Evolutionary conservation across 805 yeast genomes (phyloP).

Genomic region (Teunomyces atbi): DNA sequence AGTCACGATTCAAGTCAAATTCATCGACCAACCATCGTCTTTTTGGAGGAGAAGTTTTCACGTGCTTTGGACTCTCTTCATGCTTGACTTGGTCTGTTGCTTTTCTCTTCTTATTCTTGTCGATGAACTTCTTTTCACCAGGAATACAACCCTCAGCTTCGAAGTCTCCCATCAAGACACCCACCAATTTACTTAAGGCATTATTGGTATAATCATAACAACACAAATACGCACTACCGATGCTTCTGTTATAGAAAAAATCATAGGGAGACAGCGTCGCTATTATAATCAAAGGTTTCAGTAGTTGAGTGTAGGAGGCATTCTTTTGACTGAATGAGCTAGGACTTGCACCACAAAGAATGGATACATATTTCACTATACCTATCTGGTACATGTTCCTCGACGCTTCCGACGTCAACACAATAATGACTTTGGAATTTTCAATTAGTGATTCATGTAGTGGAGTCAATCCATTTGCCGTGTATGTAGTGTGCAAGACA

Average conservation of each 20-base stretch:
- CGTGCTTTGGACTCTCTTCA: constrained; percentile 2
- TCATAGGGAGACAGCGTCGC: constrained; percentile 66
- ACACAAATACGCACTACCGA: constrained; percentile 58
- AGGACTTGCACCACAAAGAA: constrained; percentile 51
- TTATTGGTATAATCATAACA: constrained; percentile 58
- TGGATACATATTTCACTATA: constrained; percentile 54
- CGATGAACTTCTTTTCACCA: constrained; percentile 44
- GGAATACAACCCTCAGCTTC: constrained; percentile 55
- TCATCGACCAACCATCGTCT: constrained; percentile 59
- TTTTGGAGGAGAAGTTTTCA: constrained; percentile 24
- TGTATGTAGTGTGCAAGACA: constrained; percentile 56
- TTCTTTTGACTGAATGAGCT: constrained; percentile 19
- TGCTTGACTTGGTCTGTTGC: constrained; percentile 4
- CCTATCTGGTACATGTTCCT: constrained; percentile 63
- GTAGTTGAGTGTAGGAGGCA: constrained; percentile 22
- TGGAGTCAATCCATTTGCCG: constrained; percentile 55
- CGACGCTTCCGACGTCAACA: constrained; percentile 56
- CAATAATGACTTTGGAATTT: constrained; percentile 49
- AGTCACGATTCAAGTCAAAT: constrained; percentile 49
- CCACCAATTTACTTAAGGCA: constrained; percentile 48
- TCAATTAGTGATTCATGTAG: constrained; percentile 55
- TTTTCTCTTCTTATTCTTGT: constrained; percentile 19
- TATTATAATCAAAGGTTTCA: constrained; percentile 55
- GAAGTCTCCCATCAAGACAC: constrained; percentile 54
- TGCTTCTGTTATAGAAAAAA: constrained; percentile 51